Percentiles rank a stretch among this genome's conserved stretches.
Conservation (phyloP, 352 stramenopile genomes). For the Pilasporangium apinafurcum region DNA sequence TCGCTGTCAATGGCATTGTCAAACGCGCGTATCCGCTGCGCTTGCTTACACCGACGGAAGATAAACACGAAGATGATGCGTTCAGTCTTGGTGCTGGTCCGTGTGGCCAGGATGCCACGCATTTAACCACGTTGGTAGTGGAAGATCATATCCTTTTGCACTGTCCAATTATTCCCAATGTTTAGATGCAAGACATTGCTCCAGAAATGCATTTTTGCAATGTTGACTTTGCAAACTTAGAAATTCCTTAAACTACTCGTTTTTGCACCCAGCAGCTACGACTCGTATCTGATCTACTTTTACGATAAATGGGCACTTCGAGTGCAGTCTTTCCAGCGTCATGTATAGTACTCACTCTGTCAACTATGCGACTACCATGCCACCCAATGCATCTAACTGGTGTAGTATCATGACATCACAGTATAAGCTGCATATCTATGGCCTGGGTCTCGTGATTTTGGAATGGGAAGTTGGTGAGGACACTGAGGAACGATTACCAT, state of each 20-base stretch:
- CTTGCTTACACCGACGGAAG: slow-evolving; percentile 7
- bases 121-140: slow-evolving; percentile 43
- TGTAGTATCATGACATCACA: slow-evolving; percentile 7
- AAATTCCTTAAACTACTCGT: slow-evolving; percentile 23
- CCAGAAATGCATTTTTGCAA: neutral
- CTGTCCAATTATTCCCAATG: neutral
- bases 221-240: neutral
- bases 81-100: slow-evolving; percentile 57
- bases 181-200: neutral
- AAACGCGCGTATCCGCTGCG: slow-evolving; percentile 60
- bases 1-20: slow-evolving; percentile 31
- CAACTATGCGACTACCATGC: neutral
- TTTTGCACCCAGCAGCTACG: slow-evolving; percentile 26
- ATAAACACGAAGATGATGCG: neutral
- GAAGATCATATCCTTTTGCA: slow-evolving; percentile 50
- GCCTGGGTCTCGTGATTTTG: slow-evolving; percentile 39
- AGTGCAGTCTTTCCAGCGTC: slow-evolving; percentile 51
- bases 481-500: slow-evolving; percentile 51
- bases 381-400: neutral
- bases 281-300: slow-evolving; percentile 56
- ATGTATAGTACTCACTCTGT: slow-evolving; percentile 22
- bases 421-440: slow-evolving; percentile 56
- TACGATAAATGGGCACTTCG: slow-evolving; percentile 69
- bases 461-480: slow-evolving; percentile 58
- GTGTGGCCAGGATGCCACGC: slow-evolving; percentile 42